A percentile compares a stretch with the other conserved stretches of the same genome.
Conservation (phyloP, 1,284 basidiomycete genomes). For the Irpex lacteus region DNA sequence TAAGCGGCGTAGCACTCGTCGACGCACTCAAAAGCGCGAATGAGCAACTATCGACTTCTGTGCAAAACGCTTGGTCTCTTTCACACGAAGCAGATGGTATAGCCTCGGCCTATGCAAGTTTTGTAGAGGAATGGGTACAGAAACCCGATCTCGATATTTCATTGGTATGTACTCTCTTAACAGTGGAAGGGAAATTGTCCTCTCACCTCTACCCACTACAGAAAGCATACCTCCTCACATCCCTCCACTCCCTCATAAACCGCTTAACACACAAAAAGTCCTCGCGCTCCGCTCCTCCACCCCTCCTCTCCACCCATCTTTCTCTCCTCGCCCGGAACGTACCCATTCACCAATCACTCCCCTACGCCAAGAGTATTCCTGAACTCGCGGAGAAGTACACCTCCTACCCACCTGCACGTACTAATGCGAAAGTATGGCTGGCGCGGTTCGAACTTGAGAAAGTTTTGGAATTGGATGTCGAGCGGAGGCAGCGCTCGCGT, state of each 20-base stretch:
- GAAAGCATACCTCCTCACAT: conserved; percentile 53
- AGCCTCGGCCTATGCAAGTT: conserved; percentile 49
- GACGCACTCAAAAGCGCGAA: conserved; percentile 58
- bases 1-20: conserved; percentile 46
- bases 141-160: conserved; percentile 43
- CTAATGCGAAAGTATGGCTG: conserved; percentile 47
- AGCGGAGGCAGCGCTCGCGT: conserved; percentile 35
- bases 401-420: conserved; percentile 23
- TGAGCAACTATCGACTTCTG: conserved; percentile 43
- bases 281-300: conserved; percentile 26
- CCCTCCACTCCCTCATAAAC: conserved; percentile 44
- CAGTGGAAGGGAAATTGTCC: not conserved
- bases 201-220: conserved; percentile 17
- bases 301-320: conserved; percentile 46
- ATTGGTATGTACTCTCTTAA: conserved; percentile 43
- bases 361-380: conserved; percentile 35
- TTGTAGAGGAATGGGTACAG: conserved; percentile 55
- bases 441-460: conserved; percentile 47
- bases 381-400: conserved; percentile 46
- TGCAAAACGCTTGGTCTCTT: not conserved
- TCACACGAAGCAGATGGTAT: conserved; percentile 30
- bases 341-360: conserved; percentile 24
- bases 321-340: conserved; percentile 35
- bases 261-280: conserved; percentile 17
- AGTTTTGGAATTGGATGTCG: conserved; percentile 23